Conservation (phyloP, 2,329 filamentous ascomycete genomes). For the Botrytis elliptica region DNA sequence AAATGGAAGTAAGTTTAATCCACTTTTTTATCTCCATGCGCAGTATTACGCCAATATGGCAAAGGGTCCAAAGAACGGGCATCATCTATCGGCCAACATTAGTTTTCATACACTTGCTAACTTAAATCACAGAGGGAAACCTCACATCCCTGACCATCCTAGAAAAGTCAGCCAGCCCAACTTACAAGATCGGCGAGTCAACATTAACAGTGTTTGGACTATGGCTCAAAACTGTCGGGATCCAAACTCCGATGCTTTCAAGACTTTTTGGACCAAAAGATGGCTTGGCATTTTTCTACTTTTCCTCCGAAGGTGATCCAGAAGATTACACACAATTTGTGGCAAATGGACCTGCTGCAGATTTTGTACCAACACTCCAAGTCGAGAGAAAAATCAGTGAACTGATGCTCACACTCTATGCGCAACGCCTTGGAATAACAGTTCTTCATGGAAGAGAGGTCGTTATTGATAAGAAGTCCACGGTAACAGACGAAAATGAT, state of each 20-base stretch:
- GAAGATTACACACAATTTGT: slow-evolving; percentile 27
- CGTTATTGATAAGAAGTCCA: slow-evolving; percentile 4
- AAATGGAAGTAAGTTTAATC: slow-evolving; percentile 9
- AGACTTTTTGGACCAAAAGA: slow-evolving; percentile 36
- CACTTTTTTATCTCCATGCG: neutral
- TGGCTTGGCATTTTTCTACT: slow-evolving; percentile 35
- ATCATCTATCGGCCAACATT: neutral
- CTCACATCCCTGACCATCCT: slow-evolving; percentile 25
- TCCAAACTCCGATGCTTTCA: slow-evolving; percentile 25
- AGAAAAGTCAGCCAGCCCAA: slow-evolving; percentile 29
- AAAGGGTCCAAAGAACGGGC: neutral
- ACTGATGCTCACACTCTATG: slow-evolving; percentile 34
- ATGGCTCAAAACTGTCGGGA: slow-evolving; percentile 29
- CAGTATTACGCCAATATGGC: neutral
- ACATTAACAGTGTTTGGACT: slow-evolving; percentile 32
- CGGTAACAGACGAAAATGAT: neutral
- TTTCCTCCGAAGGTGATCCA: slow-evolving; percentile 25
- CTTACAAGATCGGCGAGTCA: slow-evolving; percentile 36
- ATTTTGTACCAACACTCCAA: slow-evolving; percentile 30
- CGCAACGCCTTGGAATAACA: slow-evolving; percentile 33
- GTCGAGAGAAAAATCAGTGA: slow-evolving; percentile 36
- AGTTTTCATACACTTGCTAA: neutral
- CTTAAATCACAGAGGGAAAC: neutral
- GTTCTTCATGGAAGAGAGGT: slow-evolving; percentile 32
- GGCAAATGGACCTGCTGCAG: slow-evolving; percentile 28